Evolutionary conservation across 495 filamentous ascomycete species (phyloP).

Genomic region (Aspergillus indologenus): DNA sequence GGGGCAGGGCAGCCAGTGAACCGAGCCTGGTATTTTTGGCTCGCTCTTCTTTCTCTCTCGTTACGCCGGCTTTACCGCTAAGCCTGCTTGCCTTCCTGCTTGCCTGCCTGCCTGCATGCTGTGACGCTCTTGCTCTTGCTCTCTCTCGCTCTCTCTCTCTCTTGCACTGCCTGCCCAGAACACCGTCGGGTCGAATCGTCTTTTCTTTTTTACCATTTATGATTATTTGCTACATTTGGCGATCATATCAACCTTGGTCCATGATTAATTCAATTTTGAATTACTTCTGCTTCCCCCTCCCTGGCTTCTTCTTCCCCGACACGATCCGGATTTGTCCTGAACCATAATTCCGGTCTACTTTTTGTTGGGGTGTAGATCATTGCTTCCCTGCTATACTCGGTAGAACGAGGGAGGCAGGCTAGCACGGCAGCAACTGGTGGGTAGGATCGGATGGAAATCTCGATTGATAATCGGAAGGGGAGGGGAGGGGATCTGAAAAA

Average conservation of each 20-base stretch:
- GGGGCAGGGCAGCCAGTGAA: slow-evolving; percentile 21
- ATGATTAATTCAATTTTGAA: too few species aligned
- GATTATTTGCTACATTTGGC: slow-evolving; percentile 8
- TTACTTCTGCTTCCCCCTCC: background rate
- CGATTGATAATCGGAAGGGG: background rate
- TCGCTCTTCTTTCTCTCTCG: background rate
- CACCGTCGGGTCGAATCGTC: background rate
- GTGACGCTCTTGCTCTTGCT: background rate
- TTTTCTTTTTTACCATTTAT: slow-evolving; percentile 1
- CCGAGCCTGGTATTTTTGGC: slow-evolving; percentile 20
- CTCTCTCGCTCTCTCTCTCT: background rate
- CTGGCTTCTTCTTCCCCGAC: background rate
- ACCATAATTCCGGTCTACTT: background rate
- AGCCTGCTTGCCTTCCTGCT: too few species aligned
- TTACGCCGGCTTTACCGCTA: slow-evolving; percentile 12
- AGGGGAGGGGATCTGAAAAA: background rate
- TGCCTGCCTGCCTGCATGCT: too few species aligned
- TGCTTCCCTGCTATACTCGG: background rate
- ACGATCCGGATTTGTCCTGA: background rate
- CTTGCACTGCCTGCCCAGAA: slow-evolving; percentile 16
- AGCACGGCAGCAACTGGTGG: background rate
- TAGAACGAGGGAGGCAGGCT: too few species aligned
- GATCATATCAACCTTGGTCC: too few species aligned
- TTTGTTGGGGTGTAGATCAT: background rate
- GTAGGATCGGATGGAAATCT: background rate